Evolutionary conservation across 1,284 basidiomycete genomes (phyloP).

Genomic region (Cryptococcus neoformans): DNA sequence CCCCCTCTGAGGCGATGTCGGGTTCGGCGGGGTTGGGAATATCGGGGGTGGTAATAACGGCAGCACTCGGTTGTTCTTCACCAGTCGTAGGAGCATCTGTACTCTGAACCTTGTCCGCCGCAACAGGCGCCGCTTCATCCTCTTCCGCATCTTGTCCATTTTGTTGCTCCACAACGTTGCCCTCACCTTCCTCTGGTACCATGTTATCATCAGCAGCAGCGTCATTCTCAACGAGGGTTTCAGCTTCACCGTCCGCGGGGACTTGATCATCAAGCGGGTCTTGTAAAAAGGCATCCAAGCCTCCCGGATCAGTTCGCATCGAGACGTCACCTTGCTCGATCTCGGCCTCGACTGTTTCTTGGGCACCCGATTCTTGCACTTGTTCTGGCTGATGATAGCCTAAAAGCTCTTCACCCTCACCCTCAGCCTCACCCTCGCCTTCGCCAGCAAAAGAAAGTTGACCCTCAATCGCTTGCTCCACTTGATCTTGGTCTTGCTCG

Average conservation of each 20-base stretch:
- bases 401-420: conserved; percentile 7
- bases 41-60: neutral
- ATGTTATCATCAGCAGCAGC: neutral
- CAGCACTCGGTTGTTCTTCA: neutral
- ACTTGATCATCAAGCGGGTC: too few species aligned
- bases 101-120: neutral
- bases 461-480: neutral
- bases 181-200: neutral
- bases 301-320: conserved; percentile 1
- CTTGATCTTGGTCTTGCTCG: neutral
- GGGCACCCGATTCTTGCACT: neutral
- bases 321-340: conserved; percentile 7
- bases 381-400: neutral
- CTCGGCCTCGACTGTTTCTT: neutral
- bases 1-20: neutral
- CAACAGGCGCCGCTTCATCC: neutral
- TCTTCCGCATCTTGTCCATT: neutral
- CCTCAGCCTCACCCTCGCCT: neutral
- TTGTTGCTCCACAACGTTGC: neutral
- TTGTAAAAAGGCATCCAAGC: too few species aligned
- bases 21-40: neutral
- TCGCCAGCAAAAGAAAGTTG: conserved; percentile 3
- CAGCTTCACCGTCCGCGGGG: neutral
- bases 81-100: neutral
- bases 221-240: neutral